Evolutionary conservation across 2,329 filamentous ascomycete species (phyloP).

Genomic region (Orbilia quercus): DNA sequence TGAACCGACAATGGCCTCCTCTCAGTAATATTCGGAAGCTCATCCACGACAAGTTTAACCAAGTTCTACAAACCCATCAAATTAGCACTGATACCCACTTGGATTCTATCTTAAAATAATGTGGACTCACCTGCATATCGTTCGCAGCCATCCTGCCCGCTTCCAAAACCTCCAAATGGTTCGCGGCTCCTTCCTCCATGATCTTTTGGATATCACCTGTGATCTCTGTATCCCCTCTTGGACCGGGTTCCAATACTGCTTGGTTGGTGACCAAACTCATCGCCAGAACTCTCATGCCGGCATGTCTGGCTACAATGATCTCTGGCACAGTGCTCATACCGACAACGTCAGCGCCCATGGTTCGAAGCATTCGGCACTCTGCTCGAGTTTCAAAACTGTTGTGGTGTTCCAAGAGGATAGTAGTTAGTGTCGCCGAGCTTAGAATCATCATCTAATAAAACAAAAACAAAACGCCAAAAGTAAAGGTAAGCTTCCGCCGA

Average conservation of each 20-base stretch:
- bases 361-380: conserved; percentile 72
- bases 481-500: neutral
- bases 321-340: conserved; percentile 78
- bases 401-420: conserved; percentile 14
- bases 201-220: conserved; percentile 68
- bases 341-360: conserved; percentile 74
- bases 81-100: neutral
- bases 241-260: conserved; percentile 70
- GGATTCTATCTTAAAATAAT: neutral
- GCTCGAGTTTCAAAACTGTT: conserved; percentile 73
- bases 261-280: conserved; percentile 76
- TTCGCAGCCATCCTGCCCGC: conserved; percentile 71
- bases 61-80: conserved; percentile 21
- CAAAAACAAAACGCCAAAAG: no score
- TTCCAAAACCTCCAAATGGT: conserved; percentile 74
- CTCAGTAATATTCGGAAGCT: conserved; percentile 42
- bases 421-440: neutral
- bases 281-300: conserved; percentile 72
- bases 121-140: conserved; percentile 70
- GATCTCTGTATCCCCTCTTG: conserved; percentile 69
- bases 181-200: conserved; percentile 71
- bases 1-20: conserved; percentile 35
- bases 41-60: conserved; percentile 51
- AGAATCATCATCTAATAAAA: neutral
- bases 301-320: conserved; percentile 74